Conservation (phyloP, 2,329 filamentous ascomycete species). For the Lachnellula occidentalis region DNA sequence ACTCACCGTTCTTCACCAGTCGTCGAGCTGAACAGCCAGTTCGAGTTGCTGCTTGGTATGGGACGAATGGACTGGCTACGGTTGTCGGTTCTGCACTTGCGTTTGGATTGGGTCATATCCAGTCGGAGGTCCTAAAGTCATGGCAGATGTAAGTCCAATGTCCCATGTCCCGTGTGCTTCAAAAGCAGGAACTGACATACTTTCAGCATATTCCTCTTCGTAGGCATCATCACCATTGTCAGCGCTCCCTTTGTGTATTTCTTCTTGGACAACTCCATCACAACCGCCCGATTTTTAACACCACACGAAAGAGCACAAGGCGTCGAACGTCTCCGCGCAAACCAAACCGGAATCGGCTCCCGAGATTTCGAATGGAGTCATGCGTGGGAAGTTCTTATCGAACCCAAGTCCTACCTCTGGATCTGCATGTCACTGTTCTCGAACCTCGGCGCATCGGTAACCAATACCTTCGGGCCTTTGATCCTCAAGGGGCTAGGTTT, state of each 20-base stretch:
- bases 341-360: conserved; percentile 70
- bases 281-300: conserved; percentile 50
- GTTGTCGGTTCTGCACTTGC: conserved; percentile 29
- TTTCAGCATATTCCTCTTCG: conserved; percentile 64
- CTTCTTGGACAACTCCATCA: conserved; percentile 50
- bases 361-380: conserved; percentile 66
- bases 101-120: conserved; percentile 35
- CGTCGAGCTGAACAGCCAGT: conserved; percentile 35
- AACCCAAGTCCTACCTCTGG: conserved; percentile 54
- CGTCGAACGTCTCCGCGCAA: conserved; percentile 65
- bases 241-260: conserved; percentile 54
- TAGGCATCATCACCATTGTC: conserved; percentile 52
- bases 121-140: conserved; percentile 38
- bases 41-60: conserved; percentile 33
- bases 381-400: conserved; percentile 44
- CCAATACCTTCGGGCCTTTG: conserved; percentile 59
- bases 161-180: conserved; percentile 30
- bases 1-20: neutral
- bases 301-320: conserved; percentile 62
- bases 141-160: conserved; percentile 27
- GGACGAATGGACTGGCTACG: conserved; percentile 29
- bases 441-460: conserved; percentile 59
- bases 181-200: conserved; percentile 38
- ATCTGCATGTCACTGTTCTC: conserved; percentile 54
- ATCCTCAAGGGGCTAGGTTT: conserved; percentile 57